Evolutionary conservation across 306 rosid genomes (phyloP), one percentile per base, ranked within the genome.

Genomic region (Gynostemma pentaphyllum): DNA sequence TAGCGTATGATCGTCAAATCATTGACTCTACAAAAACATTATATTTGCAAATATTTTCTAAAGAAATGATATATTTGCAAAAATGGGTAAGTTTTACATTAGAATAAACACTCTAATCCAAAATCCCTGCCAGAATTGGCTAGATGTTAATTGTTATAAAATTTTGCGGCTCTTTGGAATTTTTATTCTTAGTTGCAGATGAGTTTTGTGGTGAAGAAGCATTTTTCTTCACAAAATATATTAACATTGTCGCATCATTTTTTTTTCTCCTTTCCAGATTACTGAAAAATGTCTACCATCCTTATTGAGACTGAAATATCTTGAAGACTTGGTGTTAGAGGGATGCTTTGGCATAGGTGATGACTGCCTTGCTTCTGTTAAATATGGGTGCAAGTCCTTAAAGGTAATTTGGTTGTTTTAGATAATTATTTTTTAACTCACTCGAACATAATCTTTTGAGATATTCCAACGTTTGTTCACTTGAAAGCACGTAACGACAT

Each of bases 341-440:
- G 99, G 99, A 64, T 92, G 99, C 79, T 82, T 72, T 65, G 90
- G 94, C 55, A 78, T 92, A 32, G 90, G 85, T 23, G 94, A 88
- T 22, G 83, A 80, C 71, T 69, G 82, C 78, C 83, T 88, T 44
- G 76, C 70, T 5, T 75, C 67, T 75, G 69, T 86, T 78, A 79
- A 81, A 67, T 72, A 73, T 78, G 87, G 83, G 49, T 86, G 95
- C 85, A 84, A 69, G 71, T 73, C 96, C 22, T 66, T 92, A 39
- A 92, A 84, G 99, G 99, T 88, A 83, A 36, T 61, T 32, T 13
- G 7, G 54, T 63, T 66, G 55, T 74, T 32, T 55, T 55, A 29
- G 44, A 55, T n/a, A 30, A 28, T 2, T 53, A 5, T 7, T n/a
- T 53, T 28, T 52, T 26, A 50, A 30, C 21, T 52, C 60, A 52